These are phyloP conservation scores for Hypoxylon sp. DNA, from an alignment of 2,329 filamentous ascomycete species.

Conservation along the genomic window DNA sequence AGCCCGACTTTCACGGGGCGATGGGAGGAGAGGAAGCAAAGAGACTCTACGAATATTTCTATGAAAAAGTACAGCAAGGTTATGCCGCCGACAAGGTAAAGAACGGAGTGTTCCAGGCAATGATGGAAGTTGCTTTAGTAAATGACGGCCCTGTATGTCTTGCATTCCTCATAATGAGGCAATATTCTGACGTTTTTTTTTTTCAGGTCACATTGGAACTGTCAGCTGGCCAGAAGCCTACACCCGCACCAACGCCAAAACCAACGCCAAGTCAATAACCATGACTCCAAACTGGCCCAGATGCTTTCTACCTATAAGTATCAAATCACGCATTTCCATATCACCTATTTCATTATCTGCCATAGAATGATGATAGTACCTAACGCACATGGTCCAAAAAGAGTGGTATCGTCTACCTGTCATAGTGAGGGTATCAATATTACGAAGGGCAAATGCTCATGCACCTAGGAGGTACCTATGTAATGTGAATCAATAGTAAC, in stretches of 20 bases:
- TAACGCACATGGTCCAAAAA: constrained; percentile 2
- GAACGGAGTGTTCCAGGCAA: constrained; percentile 97
- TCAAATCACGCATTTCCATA: neutral
- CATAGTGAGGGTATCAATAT: constrained; percentile 42
- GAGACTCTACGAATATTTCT: constrained; percentile 86
- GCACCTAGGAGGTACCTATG: neutral
- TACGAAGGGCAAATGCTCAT: constrained; percentile 19
- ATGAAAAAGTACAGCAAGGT: constrained; percentile 78
- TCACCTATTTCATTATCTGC: neutral
- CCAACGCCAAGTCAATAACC: constrained; percentile 22
- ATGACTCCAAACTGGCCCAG: neutral
- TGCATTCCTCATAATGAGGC: constrained; percentile 56
- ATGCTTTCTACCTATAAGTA: neutral
- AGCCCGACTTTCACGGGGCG: constrained; percentile 94
- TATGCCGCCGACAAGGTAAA: constrained; percentile 85
- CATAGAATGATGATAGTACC: constrained; percentile 20
- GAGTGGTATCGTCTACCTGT: constrained; percentile 21
- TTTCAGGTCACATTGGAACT: constrained; percentile 59
- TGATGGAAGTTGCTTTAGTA: constrained; percentile 96
- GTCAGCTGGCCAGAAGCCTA: constrained; percentile 46
- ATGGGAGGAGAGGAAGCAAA: constrained; percentile 83
- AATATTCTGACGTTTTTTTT: constrained; percentile 29
- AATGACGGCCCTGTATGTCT: constrained; percentile 81
- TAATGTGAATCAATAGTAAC: constrained; percentile 19
- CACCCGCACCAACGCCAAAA: constrained; percentile 37